phyloP scores from a whole-genome alignment of 352 stramenopile species.

The Globisporangium nunn region DNA sequence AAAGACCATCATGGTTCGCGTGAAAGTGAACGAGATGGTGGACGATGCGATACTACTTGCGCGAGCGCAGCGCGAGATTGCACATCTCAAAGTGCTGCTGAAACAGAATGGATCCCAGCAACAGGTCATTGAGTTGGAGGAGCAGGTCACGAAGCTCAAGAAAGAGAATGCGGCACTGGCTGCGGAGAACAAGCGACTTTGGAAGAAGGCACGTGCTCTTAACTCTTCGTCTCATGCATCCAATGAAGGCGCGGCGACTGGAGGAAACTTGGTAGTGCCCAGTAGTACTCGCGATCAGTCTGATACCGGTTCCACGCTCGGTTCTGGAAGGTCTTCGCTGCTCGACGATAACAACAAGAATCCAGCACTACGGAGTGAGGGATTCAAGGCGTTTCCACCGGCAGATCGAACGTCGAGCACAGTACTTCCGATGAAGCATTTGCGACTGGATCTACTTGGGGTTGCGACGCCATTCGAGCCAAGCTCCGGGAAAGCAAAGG shows the following conservation, averaged over 20 bases:
- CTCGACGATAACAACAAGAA: background rate
- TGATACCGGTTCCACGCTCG: background rate
- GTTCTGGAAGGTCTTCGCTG: background rate
- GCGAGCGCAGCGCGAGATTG: constrained; percentile 67
- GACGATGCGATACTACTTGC: constrained; percentile 74
- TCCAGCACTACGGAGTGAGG: background rate
- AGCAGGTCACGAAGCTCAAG: constrained; percentile 29
- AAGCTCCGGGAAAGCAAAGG: background rate
- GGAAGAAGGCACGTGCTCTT: constrained; percentile 13
- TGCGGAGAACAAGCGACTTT: constrained; percentile 46
- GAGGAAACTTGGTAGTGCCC: background rate
- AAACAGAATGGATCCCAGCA: constrained; percentile 33
- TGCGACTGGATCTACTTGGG: constrained; percentile 25
- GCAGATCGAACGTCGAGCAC: background rate
- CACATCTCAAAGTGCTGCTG: constrained; percentile 44
- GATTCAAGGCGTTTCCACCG: background rate
- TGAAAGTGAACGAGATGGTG: constrained; percentile 77
- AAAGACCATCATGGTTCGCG: constrained; percentile 65
- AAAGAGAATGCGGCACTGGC: constrained; percentile 39
- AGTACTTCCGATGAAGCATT: constrained; percentile 21
- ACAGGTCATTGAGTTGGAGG: constrained; percentile 31
- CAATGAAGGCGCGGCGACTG: background rate
- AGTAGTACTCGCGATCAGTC: background rate
- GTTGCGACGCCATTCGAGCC: background rate
- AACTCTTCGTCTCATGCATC: background rate